phyloP scores from a whole-genome alignment of 2,329 filamentous ascomycete genomes.

The Cytospora leucostoma region DNA sequence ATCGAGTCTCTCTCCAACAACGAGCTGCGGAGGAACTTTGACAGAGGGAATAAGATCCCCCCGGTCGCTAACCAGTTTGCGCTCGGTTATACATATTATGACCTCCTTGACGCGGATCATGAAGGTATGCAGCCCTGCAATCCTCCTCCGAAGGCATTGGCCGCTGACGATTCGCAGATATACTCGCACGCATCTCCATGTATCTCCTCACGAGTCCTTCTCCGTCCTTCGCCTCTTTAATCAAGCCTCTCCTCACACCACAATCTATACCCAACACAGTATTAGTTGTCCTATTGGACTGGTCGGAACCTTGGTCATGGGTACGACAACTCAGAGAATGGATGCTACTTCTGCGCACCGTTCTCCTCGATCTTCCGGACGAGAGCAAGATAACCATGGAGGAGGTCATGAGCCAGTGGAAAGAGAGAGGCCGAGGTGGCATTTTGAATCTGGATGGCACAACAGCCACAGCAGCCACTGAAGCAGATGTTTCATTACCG shows the following conservation, averaged over 20 bases:
- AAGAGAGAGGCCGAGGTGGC: conserved; percentile 70
- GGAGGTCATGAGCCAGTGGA: conserved; percentile 79
- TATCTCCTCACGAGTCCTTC: conserved; percentile 88
- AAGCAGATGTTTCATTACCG: conserved; percentile 71
- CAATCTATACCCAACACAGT: conserved; percentile 83
- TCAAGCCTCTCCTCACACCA: conserved; percentile 81
- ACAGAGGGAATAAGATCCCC: conserved; percentile 61
- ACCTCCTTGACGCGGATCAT: conserved; percentile 90
- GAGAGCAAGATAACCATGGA: conserved; percentile 83
- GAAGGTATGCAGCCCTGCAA: conserved; percentile 68
- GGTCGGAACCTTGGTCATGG: conserved; percentile 93
- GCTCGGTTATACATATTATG: conserved; percentile 91
- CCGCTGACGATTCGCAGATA: conserved; percentile 59
- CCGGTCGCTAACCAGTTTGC: conserved; percentile 91
- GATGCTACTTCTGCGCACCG: conserved; percentile 79
- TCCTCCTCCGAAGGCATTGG: background rate
- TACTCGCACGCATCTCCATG: conserved; percentile 82
- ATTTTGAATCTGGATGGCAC: conserved; percentile 65
- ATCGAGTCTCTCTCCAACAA: conserved; percentile 64
- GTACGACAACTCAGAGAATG: conserved; percentile 85
- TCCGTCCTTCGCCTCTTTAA: conserved; percentile 76
- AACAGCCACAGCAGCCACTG: conserved; percentile 57
- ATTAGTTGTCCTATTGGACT: conserved; percentile 90
- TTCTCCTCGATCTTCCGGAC: conserved; percentile 71
- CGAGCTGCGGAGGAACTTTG: conserved; percentile 55